Percentiles rank a stretch among this genome's conserved stretches.
Conservation (phyloP, 306 rosid species). For the Vigna trinervia region DNA sequence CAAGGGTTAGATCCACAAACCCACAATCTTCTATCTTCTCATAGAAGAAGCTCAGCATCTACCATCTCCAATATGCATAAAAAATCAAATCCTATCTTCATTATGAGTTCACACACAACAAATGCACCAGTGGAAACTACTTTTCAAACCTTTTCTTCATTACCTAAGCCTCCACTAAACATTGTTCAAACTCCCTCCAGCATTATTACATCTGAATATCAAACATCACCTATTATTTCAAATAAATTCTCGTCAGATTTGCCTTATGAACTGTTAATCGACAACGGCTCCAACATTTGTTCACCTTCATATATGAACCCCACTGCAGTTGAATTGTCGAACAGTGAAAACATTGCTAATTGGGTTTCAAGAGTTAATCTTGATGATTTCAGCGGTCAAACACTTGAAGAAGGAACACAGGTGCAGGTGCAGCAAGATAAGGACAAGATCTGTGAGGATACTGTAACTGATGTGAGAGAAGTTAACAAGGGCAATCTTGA, state of each 20-base stretch:
- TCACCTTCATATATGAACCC: constrained; percentile 46
- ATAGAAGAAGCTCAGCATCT: constrained; percentile 34
- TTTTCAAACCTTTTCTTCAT: constrained; percentile 29
- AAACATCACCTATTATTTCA: constrained; percentile 33
- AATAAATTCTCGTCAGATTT: constrained; percentile 31
- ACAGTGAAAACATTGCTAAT: constrained; percentile 34
- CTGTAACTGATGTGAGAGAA: constrained; percentile 40
- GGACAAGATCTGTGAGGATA: constrained; percentile 41
- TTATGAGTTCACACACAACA: constrained; percentile 35
- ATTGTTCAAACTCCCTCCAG: constrained; percentile 36
- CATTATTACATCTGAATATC: constrained; percentile 37
- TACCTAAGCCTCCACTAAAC: constrained; percentile 35
- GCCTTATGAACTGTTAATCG: constrained; percentile 33
- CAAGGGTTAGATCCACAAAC: constrained; percentile 92
- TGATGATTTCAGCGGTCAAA: constrained; percentile 40
- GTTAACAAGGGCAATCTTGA: constrained; percentile 27
- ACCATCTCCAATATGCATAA: constrained; percentile 33
- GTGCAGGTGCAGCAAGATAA: constrained; percentile 42
- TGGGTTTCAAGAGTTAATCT: constrained; percentile 50
- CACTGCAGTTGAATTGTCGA: constrained; percentile 34
- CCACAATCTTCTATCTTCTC: constrained; percentile 70
- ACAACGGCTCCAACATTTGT: constrained; percentile 37
- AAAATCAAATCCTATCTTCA: constrained; percentile 46
- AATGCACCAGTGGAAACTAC: constrained; percentile 36
- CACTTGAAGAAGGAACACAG: constrained; percentile 36